Percentiles rank a stretch among this genome's conserved stretches.
These are phyloP conservation scores for Hortiboletus rubellus DNA, from an alignment of 1,284 basidiomycete species.

Conservation along the genomic window DNA sequence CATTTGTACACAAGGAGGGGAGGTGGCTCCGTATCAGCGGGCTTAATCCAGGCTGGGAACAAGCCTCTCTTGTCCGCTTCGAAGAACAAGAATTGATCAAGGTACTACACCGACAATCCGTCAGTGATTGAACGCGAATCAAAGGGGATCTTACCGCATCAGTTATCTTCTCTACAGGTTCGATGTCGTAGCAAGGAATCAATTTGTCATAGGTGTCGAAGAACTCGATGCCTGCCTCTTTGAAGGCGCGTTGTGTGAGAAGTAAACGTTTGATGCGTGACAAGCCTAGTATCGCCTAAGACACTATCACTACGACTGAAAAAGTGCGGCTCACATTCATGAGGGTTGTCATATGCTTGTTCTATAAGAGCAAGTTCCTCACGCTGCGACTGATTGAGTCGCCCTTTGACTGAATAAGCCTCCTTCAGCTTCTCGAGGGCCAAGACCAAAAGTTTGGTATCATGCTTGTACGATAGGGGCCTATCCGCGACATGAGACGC, in stretches of 20 bases:
- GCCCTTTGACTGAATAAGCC: conserved; percentile 96
- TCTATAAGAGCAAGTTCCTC: conserved; percentile 96
- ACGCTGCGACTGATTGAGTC: conserved; percentile 93
- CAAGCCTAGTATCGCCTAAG: conserved; percentile 51
- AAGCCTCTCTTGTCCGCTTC: conserved; percentile 95
- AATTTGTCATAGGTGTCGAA: conserved; percentile 97
- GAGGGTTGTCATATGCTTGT: conserved; percentile 94
- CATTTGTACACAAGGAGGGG: conserved; percentile 97
- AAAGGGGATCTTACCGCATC: conserved; percentile 66
- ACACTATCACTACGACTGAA: not conserved
- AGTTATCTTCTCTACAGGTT: conserved; percentile 98
- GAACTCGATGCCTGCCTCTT: conserved; percentile 94
- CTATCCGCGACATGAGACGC: conserved; percentile 37
- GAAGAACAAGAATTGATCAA: conserved; percentile 89
- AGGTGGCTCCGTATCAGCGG: conserved; percentile 93
- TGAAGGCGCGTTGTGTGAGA: conserved; percentile 95
- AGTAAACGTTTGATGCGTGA: conserved; percentile 96
- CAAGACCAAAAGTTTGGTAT: conserved; percentile 93
- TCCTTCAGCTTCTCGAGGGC: conserved; percentile 97
- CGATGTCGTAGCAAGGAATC: conserved; percentile 97
- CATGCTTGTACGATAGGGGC: conserved; percentile 96
- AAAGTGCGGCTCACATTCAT: conserved; percentile 63
- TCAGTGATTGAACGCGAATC: conserved; percentile 18
- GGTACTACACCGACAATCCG: conserved; percentile 53
- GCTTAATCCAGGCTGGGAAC: conserved; percentile 98